Percentiles rank a stretch among this genome's conserved stretches.
phyloP scores from a whole-genome alignment of 169 alveolate species.

The Amoebophrya sp. region DNA sequence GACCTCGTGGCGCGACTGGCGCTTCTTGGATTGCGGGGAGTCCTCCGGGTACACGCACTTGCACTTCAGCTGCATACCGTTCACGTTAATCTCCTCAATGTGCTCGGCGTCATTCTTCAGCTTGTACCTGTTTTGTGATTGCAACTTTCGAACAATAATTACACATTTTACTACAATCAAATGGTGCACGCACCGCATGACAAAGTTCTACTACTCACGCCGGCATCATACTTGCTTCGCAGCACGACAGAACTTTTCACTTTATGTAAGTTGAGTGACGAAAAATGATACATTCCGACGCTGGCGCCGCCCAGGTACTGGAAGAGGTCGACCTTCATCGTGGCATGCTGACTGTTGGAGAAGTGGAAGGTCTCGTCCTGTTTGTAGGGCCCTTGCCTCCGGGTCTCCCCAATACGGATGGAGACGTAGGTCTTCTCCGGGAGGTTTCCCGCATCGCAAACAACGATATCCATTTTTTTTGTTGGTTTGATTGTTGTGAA shows the following conservation, averaged over 20 bases:
- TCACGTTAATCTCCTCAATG: neutral
- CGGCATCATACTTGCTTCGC: no score
- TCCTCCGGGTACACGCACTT: slow-evolving; percentile 14
- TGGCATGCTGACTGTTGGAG: neutral
- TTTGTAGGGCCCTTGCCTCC: neutral
- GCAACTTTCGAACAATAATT: no score
- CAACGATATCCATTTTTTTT: neutral
- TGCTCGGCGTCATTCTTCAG: slow-evolving; percentile 7
- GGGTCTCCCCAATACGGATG: slow-evolving; percentile 11
- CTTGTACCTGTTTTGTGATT: neutral
- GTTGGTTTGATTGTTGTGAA: no score
- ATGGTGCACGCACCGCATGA: no score
- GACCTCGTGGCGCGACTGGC: slow-evolving; percentile 25
- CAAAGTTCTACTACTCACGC: no score
- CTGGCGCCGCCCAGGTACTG: neutral
- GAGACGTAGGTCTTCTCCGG: slow-evolving; percentile 7
- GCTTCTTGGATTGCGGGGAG: neutral
- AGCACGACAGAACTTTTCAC: no score
- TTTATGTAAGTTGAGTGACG: no score
- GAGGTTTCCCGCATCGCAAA: neutral
- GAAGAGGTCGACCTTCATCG: slow-evolving; percentile 15
- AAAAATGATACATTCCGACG: neutral
- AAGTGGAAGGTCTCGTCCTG: neutral
- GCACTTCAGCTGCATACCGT: neutral
- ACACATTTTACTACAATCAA: no score